Conservation (phyloP, 2,329 filamentous ascomycete species). For the Ophiostoma sp. region DNA sequence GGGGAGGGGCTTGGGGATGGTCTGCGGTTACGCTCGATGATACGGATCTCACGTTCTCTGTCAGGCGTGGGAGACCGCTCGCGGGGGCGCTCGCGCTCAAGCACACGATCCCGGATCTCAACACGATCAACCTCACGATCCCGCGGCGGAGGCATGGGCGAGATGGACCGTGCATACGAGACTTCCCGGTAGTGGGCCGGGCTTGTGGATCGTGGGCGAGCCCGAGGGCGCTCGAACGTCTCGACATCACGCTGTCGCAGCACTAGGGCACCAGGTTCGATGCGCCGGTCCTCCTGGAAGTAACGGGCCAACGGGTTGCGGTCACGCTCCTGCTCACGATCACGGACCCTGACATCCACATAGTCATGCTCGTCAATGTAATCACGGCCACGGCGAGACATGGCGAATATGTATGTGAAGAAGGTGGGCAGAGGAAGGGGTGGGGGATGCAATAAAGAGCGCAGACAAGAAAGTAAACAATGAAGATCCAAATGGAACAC, state of each 20-base stretch:
- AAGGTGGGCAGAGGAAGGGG: not conserved
- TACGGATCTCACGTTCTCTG: conserved; percentile 41
- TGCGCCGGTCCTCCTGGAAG: conserved; percentile 44
- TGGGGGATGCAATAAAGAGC: too few species aligned
- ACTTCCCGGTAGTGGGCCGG: conserved; percentile 41
- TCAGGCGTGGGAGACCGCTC: conserved; percentile 44
- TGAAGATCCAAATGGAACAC: not conserved
- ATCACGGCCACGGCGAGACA: conserved; percentile 24
- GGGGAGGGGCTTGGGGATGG: conserved; percentile 46
- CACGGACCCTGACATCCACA: conserved; percentile 34
- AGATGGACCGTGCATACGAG: conserved; percentile 34
- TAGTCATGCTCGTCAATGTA: conserved; percentile 24
- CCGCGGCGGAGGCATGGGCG: conserved; percentile 34
- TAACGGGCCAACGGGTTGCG: conserved; percentile 44
- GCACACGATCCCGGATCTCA: conserved; percentile 31
- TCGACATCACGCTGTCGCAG: conserved; percentile 53
- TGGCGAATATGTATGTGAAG: not conserved
- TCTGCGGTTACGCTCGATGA: conserved; percentile 45
- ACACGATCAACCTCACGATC: conserved; percentile 33
- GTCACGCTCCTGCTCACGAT: conserved; percentile 43
- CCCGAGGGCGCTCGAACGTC: conserved; percentile 46
- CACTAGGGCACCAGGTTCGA: conserved; percentile 49
- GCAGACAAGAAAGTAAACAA: not conserved
- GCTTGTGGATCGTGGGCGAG: conserved; percentile 40
- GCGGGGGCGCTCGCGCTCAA: conserved; percentile 27